Conservation (phyloP, 2,329 filamentous ascomycete species). For the Bipolaris cookei region DNA sequence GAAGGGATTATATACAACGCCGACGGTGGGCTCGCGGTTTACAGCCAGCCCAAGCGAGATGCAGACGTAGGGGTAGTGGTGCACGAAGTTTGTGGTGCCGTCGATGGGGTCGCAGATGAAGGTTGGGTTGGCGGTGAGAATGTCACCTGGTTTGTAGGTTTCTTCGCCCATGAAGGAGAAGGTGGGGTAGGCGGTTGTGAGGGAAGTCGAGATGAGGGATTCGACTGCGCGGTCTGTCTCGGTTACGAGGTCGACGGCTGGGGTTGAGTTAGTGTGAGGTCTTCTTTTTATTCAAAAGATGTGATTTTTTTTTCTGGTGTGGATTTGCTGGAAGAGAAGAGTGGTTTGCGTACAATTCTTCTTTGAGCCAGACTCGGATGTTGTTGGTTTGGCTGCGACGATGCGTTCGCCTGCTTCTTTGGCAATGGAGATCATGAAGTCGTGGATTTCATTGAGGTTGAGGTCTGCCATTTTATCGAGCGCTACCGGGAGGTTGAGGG, state of each 20-base stretch:
- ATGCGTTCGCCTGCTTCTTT: constrained; percentile 56
- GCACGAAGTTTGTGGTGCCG: constrained; percentile 82
- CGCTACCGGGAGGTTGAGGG: background rate
- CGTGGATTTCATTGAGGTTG: constrained; percentile 57
- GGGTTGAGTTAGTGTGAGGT: too few species aligned
- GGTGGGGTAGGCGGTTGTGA: constrained; percentile 60
- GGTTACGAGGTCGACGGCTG: constrained; percentile 67
- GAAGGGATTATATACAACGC: constrained; percentile 83
- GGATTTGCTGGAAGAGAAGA: background rate
- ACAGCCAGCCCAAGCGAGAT: constrained; percentile 77
- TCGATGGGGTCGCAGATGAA: constrained; percentile 86
- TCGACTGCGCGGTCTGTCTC: constrained; percentile 69
- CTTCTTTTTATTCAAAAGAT: too few species aligned
- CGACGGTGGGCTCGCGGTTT: constrained; percentile 66
- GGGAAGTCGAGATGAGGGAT: constrained; percentile 59
- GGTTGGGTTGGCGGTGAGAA: constrained; percentile 70
- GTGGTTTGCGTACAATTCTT: constrained; percentile 53
- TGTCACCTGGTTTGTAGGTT: constrained; percentile 70
- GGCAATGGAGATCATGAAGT: constrained; percentile 56
- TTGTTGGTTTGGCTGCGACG: constrained; percentile 53
- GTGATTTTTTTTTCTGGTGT: too few species aligned
- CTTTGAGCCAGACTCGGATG: constrained; percentile 52
- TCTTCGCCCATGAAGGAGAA: constrained; percentile 60
- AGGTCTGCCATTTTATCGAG: constrained; percentile 42
- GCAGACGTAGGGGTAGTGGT: constrained; percentile 74